Evolutionary conservation across 2,329 filamentous ascomycete species (phyloP).

Genomic region (Penicillium olsonii): DNA sequence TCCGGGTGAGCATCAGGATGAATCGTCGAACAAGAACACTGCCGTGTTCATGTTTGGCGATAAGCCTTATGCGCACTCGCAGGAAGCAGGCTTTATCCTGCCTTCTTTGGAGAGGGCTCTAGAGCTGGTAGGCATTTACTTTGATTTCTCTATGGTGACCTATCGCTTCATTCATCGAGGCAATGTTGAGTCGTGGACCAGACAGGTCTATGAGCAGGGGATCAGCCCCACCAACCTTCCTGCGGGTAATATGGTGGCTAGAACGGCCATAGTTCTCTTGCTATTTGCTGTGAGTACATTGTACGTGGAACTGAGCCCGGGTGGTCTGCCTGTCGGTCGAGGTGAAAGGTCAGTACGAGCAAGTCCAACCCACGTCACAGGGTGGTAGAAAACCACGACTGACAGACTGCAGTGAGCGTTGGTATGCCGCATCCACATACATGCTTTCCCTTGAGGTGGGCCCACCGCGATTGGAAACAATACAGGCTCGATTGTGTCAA

Average conservation of each 20-base stretch:
- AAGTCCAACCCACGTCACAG: not conserved
- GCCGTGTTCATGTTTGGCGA: constrained; percentile 54
- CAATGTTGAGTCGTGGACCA: constrained; percentile 53
- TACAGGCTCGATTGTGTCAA: constrained; percentile 60
- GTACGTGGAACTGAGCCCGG: constrained; percentile 45
- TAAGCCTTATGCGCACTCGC: constrained; percentile 47
- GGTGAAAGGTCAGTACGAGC: constrained; percentile 31
- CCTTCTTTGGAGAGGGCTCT: constrained; percentile 41
- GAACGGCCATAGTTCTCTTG: constrained; percentile 52
- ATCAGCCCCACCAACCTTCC: constrained; percentile 39
- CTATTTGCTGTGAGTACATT: constrained; percentile 52
- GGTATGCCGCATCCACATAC: constrained; percentile 41
- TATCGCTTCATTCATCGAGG: constrained; percentile 61
- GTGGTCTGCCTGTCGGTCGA: constrained; percentile 24
- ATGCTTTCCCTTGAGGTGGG: constrained; percentile 51
- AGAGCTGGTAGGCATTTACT: constrained; percentile 56
- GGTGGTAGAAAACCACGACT: not conserved
- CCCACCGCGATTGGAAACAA: constrained; percentile 56
- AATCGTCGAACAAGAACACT: constrained; percentile 44
- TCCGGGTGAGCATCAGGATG: constrained; percentile 30
- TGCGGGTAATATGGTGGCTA: constrained; percentile 45
- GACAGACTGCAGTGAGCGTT: constrained; percentile 32
- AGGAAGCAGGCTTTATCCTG: constrained; percentile 40
- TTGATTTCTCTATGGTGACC: constrained; percentile 62
- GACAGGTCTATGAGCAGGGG: constrained; percentile 42